These are phyloP conservation scores for Blastomyces emzantsi DNA, from an alignment of 2,329 filamentous ascomycete genomes.

Conservation along the genomic window DNA sequence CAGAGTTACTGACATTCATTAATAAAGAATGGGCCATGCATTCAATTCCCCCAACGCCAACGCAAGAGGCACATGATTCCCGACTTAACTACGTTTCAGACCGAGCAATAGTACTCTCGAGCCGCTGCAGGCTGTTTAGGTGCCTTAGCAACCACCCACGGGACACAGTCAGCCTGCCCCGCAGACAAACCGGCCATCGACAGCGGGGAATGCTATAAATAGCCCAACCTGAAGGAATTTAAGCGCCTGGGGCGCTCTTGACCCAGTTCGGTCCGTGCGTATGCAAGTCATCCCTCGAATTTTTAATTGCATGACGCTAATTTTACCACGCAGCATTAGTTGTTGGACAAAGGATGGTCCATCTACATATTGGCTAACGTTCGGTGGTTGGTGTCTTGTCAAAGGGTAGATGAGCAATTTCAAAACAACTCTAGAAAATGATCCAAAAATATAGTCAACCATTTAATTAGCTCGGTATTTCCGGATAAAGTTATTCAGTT, in stretches of 20 bases:
- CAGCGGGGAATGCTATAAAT: background rate
- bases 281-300: background rate
- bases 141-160: background rate
- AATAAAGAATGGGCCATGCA: background rate
- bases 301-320: background rate
- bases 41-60: no score
- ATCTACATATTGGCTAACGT: background rate
- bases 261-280: background rate
- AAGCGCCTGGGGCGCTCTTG: background rate
- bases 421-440: background rate
- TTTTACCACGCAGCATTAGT: background rate
- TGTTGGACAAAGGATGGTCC: background rate
- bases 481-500: background rate
- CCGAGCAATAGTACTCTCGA: background rate
- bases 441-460: background rate
- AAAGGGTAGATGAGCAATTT: background rate
- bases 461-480: background rate
- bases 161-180: no score
- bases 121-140: background rate
- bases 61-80: background rate
- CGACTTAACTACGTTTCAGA: background rate
- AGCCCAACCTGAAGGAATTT: background rate
- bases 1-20: background rate
- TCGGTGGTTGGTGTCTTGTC: background rate
- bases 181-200: background rate